phyloP scores from a whole-genome alignment of 257 asterid species.

The Solanum ahanhuiri region DNA sequence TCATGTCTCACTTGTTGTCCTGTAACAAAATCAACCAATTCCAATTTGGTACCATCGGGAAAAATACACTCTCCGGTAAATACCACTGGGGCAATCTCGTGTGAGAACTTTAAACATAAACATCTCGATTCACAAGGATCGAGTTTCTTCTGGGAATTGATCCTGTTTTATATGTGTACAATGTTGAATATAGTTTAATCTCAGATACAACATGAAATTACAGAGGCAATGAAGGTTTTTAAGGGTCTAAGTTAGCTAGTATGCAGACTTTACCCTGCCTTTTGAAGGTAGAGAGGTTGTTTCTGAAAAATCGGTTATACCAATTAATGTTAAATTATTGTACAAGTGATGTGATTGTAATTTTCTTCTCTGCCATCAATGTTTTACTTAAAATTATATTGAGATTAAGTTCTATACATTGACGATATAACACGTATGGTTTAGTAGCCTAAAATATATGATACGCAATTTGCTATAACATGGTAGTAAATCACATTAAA shows the following conservation, averaged over 20 bases:
- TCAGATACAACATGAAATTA: background rate
- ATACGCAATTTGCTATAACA: background rate
- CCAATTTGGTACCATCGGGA: background rate
- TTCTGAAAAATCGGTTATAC: accelerated
- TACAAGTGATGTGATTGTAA: background rate
- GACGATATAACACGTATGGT: background rate
- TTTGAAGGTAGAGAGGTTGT: too few species aligned
- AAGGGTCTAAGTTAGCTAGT: background rate
- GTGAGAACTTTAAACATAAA: background rate
- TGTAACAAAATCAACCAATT: background rate
- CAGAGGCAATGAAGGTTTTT: background rate
- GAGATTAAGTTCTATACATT: background rate
- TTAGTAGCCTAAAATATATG: background rate
- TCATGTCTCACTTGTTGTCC: background rate
- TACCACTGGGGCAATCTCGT: background rate
- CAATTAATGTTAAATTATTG: background rate
- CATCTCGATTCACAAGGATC: background rate
- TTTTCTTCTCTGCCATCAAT: background rate
- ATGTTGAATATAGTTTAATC: background rate
- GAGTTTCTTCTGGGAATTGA: background rate
- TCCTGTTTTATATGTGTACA: background rate
- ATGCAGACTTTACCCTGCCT: background rate
- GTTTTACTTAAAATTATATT: background rate
- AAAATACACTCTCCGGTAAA: background rate
- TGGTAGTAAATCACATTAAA: background rate